Percentiles rank a stretch among this genome's conserved stretches.
These are phyloP conservation scores for Anthracocystis walkeri DNA, from an alignment of 1,284 basidiomycete genomes.

Conservation along the genomic window DNA sequence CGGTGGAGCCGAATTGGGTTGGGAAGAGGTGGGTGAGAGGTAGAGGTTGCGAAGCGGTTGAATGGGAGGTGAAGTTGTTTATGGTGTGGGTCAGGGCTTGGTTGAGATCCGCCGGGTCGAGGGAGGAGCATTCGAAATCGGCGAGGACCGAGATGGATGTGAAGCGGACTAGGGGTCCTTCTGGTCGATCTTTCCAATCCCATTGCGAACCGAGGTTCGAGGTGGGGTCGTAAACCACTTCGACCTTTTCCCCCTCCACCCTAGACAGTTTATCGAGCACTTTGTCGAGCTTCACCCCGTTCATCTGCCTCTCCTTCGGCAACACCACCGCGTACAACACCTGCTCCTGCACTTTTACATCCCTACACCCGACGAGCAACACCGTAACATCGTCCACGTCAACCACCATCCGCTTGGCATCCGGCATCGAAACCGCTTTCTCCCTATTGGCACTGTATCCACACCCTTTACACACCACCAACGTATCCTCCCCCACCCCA, in stretches of 20 bases:
- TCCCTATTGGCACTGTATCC: slow-evolving; percentile 68
- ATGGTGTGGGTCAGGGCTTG: slow-evolving; percentile 40
- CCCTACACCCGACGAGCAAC: slow-evolving; percentile 38
- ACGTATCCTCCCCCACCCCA: slow-evolving; percentile 68
- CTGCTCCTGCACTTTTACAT: slow-evolving; percentile 31
- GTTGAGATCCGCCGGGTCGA: slow-evolving; percentile 53
- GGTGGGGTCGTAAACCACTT: slow-evolving; percentile 38
- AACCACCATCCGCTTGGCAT: slow-evolving; percentile 17
- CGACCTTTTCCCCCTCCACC: slow-evolving; percentile 1
- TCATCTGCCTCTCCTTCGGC: slow-evolving; percentile 38
- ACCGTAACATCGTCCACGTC: slow-evolving; percentile 42
- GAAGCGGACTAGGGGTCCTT: slow-evolving; percentile 58
- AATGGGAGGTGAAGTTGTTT: slow-evolving; percentile 26
- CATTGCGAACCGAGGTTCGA: slow-evolving; percentile 16
- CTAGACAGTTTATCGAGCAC: slow-evolving; percentile 13
- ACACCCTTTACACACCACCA: slow-evolving; percentile 67
- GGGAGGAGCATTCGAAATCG: slow-evolving; percentile 50
- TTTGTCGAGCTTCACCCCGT: slow-evolving; percentile 57
- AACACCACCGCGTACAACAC: slow-evolving; percentile 56
- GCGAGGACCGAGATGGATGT: slow-evolving; percentile 33
- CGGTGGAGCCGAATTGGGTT: slow-evolving; percentile 32
- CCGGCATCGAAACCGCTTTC: slow-evolving; percentile 58
- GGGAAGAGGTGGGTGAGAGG: slow-evolving; percentile 47
- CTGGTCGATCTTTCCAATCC: slow-evolving; percentile 62
- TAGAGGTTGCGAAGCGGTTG: slow-evolving; percentile 3